A percentile compares a stretch with the other conserved stretches of the same genome.
Conservation (phyloP, 257 asterid species). For the Primulina eburnea region DNA sequence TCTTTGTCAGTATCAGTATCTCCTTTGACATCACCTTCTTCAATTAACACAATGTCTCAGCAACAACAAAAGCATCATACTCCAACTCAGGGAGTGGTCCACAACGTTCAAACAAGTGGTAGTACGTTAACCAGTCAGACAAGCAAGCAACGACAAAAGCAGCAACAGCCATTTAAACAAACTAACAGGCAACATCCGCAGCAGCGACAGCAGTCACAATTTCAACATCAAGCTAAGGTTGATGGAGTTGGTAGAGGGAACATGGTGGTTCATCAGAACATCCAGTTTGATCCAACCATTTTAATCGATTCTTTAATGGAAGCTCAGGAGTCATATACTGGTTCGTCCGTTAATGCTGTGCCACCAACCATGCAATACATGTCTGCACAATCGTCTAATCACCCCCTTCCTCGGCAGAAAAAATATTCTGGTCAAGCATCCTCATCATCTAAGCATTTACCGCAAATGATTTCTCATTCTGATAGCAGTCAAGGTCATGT, state of each 20-base stretch:
- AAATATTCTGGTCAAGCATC: slow-evolving; percentile 49
- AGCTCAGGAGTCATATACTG: slow-evolving; percentile 47
- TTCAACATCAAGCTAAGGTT: slow-evolving; percentile 63
- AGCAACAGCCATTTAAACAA: slow-evolving; percentile 44
- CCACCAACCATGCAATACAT: slow-evolving; percentile 44
- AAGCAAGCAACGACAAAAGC: slow-evolving; percentile 48
- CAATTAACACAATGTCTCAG: slow-evolving; percentile 52
- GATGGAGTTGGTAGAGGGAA: slow-evolving; percentile 79
- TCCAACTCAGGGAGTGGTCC: slow-evolving; percentile 55
- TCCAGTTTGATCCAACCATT: slow-evolving; percentile 35
- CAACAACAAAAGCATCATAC: slow-evolving; percentile 64
- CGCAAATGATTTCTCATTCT: slow-evolving; percentile 43
- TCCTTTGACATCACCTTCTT: slow-evolving; percentile 46
- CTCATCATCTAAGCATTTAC: slow-evolving; percentile 45
- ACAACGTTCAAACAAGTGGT: slow-evolving; percentile 48
- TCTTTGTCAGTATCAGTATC: slow-evolving; percentile 52
- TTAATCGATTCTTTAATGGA: slow-evolving; percentile 43
- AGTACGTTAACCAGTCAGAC: slow-evolving; percentile 51
- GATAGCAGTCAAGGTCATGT: slow-evolving; percentile 47
- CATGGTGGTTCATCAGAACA: slow-evolving; percentile 41
- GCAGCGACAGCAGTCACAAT: slow-evolving; percentile 57
- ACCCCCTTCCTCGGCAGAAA: slow-evolving; percentile 53
- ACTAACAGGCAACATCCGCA: slow-evolving; percentile 53
- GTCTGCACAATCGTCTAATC: slow-evolving; percentile 54
- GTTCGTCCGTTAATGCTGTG: slow-evolving; percentile 38